Evolutionary conservation across 306 rosid species (phyloP).

Genomic region (Casuarina equisetifolia): DNA sequence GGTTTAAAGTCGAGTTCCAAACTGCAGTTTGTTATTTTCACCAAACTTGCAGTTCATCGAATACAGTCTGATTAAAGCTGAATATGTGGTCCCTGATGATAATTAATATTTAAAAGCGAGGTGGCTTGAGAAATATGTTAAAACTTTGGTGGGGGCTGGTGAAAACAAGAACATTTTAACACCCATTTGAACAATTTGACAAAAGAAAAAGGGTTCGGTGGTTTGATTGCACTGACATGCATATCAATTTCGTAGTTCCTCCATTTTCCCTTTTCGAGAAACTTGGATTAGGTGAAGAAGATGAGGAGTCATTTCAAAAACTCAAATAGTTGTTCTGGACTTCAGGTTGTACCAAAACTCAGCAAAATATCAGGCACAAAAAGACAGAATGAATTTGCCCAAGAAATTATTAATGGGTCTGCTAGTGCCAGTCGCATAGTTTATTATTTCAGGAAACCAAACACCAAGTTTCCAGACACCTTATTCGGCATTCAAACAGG

Average conservation of each 20-base stretch:
- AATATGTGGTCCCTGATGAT: neutral
- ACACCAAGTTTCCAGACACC: neutral
- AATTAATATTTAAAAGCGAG: too few species aligned
- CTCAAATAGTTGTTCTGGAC: too few species aligned
- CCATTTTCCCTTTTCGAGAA: too few species aligned
- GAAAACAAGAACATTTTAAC: too few species aligned
- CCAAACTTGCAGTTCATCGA: neutral
- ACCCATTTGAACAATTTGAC: too few species aligned
- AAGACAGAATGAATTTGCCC: slow-evolving; percentile 35
- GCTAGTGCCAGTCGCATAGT: neutral
- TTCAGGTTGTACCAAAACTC: slow-evolving; percentile 6
- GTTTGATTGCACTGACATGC: too few species aligned
- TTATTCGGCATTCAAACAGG: neutral
- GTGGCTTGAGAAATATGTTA: too few species aligned
- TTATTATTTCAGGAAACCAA: slow-evolving; percentile 14
- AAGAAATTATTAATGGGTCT: slow-evolving; percentile 21
- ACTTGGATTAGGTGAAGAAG: too few species aligned
- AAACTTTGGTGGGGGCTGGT: too few species aligned
- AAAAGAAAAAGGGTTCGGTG: too few species aligned
- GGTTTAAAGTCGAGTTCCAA: neutral
- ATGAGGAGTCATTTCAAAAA: too few species aligned
- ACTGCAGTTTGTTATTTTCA: neutral
- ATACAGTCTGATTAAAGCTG: neutral
- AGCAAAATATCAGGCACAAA: slow-evolving; percentile 23
- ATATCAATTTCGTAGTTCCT: too few species aligned